phyloP scores from a whole-genome alignment of 352 stramenopile species.

The Globisporangium ultimum region DNA sequence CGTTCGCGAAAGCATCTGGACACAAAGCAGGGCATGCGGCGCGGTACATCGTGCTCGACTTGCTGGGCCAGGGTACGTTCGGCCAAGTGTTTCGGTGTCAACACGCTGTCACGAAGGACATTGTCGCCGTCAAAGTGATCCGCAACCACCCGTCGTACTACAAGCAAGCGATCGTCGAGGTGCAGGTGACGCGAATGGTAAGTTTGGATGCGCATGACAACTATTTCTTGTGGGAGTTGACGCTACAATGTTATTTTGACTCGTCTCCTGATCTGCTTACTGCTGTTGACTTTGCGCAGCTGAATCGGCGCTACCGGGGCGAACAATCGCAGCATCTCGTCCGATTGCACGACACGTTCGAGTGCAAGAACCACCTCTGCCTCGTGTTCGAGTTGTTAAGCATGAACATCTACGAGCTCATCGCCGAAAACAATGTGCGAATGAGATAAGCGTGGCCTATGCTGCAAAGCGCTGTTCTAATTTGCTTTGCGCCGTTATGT shows the following conservation, averaged over 20 bases:
- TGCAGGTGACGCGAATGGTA: slow-evolving; percentile 89
- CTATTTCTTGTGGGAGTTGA: slow-evolving; percentile 36
- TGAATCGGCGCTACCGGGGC: slow-evolving; percentile 23
- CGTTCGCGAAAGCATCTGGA: not conserved
- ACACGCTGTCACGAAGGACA: slow-evolving; percentile 48
- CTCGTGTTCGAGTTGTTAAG: slow-evolving; percentile 94
- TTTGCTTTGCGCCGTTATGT: not conserved
- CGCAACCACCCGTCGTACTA: slow-evolving; percentile 93
- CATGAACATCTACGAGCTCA: slow-evolving; percentile 94
- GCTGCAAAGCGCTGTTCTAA: not conserved
- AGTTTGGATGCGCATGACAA: slow-evolving; percentile 30
- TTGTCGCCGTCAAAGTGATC: slow-evolving; percentile 96
- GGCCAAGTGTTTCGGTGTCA: slow-evolving; percentile 50
- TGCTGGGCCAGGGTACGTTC: slow-evolving; percentile 90
- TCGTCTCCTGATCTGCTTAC: not conserved
- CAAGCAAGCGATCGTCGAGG: slow-evolving; percentile 92
- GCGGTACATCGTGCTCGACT: slow-evolving; percentile 88
- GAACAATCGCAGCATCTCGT: slow-evolving; percentile 70
- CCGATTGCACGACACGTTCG: slow-evolving; percentile 88
- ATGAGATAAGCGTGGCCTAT: not conserved
- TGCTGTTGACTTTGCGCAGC: slow-evolving; percentile 9
- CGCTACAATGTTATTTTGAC: slow-evolving; percentile 17
- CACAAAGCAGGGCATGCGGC: not conserved
- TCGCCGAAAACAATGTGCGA: slow-evolving; percentile 85
- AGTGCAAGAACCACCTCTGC: slow-evolving; percentile 91